Conservation (phyloP, 202 grass and related monocot genomes). For the Carex sylvatica region DNA sequence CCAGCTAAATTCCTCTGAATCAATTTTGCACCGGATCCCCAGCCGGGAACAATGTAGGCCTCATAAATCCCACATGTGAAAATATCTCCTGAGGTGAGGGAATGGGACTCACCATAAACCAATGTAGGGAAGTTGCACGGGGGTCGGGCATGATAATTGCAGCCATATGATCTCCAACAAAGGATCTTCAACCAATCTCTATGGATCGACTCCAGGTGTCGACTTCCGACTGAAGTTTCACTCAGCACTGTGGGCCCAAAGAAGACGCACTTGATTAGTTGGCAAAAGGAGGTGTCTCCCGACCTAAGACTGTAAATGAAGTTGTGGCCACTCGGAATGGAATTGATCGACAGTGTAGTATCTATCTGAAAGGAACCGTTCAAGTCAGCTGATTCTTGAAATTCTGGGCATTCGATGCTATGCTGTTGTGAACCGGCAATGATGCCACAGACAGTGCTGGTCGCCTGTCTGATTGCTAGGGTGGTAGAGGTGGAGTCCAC, state of each 20-base stretch:
- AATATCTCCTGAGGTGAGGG: background rate
- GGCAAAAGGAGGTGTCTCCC: background rate
- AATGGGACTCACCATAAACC: background rate
- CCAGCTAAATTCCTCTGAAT: background rate
- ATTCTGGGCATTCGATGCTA: background rate
- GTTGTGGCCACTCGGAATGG: background rate
- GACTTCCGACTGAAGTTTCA: background rate
- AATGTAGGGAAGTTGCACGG: background rate
- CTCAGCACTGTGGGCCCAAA: background rate
- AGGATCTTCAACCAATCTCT: background rate
- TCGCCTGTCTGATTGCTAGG: background rate
- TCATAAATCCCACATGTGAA: background rate
- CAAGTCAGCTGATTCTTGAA: background rate
- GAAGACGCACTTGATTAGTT: background rate
- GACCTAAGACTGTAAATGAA: slow-evolving; percentile 5
- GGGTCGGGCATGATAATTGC: background rate
- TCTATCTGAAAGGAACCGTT: background rate
- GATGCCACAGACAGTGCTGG: background rate
- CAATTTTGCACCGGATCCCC: background rate
- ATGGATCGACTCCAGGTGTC: background rate
- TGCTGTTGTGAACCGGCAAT: background rate
- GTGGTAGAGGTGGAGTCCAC: background rate
- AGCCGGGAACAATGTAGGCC: background rate
- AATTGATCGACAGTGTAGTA: background rate
- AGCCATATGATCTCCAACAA: background rate